phyloP scores from a whole-genome alignment of 1,284 basidiomycete genomes.

The Farysia itapuensis region DNA sequence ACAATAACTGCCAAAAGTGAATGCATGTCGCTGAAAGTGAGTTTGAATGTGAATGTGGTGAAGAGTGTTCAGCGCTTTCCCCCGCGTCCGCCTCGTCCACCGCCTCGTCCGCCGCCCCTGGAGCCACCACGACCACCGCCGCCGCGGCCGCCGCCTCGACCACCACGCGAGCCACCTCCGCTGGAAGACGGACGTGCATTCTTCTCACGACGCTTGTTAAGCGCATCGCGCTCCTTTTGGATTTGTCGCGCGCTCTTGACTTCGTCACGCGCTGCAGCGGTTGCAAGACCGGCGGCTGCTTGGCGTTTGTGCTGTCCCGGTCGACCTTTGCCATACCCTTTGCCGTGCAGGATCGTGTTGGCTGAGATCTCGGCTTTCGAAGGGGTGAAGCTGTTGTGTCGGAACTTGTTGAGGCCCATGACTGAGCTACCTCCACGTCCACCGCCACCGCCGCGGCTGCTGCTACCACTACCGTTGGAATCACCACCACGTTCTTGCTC shows the following conservation, averaged over 20 bases:
- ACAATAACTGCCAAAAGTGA: too few relatives aligned
- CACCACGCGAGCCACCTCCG: conserved; percentile 1
- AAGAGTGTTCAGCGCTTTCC: too few relatives aligned
- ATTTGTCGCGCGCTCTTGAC: conserved; percentile 48
- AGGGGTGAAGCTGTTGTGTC: conserved; percentile 42
- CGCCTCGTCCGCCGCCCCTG: too few relatives aligned
- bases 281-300: too few relatives aligned
- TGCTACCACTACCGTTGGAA: too few relatives aligned
- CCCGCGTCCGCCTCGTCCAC: conserved; percentile 8
- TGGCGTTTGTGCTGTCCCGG: conserved; percentile 34
- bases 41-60: too few relatives aligned
- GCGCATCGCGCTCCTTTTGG: conserved; percentile 44
- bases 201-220: conserved; percentile 48
- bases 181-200: conserved; percentile 47
- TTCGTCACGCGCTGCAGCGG: too few relatives aligned
- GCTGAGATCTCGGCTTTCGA: too few relatives aligned
- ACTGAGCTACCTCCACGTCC: conserved; percentile 53
- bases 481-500: conserved; percentile 73
- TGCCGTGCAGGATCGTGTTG: conserved; percentile 19
- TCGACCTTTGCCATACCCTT: conserved; percentile 33
- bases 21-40: too few relatives aligned
- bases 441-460: conserved; percentile 4
- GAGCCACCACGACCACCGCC: neutral
- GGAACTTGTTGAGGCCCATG: conserved; percentile 29
- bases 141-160: conserved; percentile 1